These are phyloP conservation scores for Dendryphion nanum DNA, from an alignment of 2,329 filamentous ascomycete genomes.

Conservation along the genomic window DNA sequence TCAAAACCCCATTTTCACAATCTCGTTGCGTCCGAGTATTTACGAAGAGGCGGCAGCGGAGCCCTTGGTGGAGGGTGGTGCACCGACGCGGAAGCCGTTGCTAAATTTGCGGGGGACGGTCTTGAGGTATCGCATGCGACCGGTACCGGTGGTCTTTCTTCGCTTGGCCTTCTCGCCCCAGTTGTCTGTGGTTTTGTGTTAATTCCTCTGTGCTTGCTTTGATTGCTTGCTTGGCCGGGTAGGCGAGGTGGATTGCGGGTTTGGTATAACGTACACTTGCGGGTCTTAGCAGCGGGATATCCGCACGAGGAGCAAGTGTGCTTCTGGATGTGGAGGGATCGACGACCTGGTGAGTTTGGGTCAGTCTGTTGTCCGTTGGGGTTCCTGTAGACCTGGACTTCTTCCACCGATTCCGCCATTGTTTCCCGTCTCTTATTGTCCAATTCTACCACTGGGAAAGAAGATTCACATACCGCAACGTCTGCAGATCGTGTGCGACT, in stretches of 20 bases:
- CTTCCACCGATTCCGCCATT: constrained; percentile 6
- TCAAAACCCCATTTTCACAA: too few species aligned
- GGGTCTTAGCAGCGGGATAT: constrained; percentile 94
- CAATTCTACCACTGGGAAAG: constrained; percentile 4
- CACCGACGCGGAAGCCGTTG: constrained; percentile 94
- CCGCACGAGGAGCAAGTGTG: constrained; percentile 94
- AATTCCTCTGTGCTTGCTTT: too few species aligned
- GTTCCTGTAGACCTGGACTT: constrained; percentile 9
- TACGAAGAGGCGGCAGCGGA: constrained; percentile 45
- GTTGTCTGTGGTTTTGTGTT: constrained; percentile 69
- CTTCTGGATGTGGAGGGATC: constrained; percentile 99
- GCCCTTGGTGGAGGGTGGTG: constrained; percentile 80
- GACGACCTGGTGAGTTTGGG: constrained; percentile 64
- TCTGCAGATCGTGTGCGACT: constrained; percentile 97
- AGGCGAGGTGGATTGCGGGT: not conserved
- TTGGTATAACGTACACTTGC: constrained; percentile 88
- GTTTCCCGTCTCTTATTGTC: constrained; percentile 6
- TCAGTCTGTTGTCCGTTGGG: constrained; percentile 39
- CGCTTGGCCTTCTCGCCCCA: constrained; percentile 99
- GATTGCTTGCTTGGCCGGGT: too few species aligned
- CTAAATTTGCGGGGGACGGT: constrained; percentile 88
- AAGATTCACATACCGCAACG: constrained; percentile 79
- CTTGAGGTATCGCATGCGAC: constrained; percentile 95
- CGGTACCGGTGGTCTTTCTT: constrained; percentile 98
- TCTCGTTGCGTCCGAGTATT: too few species aligned